Conservation (phyloP, 2,329 filamentous ascomycete genomes). For the Microsporum canis region DNA sequence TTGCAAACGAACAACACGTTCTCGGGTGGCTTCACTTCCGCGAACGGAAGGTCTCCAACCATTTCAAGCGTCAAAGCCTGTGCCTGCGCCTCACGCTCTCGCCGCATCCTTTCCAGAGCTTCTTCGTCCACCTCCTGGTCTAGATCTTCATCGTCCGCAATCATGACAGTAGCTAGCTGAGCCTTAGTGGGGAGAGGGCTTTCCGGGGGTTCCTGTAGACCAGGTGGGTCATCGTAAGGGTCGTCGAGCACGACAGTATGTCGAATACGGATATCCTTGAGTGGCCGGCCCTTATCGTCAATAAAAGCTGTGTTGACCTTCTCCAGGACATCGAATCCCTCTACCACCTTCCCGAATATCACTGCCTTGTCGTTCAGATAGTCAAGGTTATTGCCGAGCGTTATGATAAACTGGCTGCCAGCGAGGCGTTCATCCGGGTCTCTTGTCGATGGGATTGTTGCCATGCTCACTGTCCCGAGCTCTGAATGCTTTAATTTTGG, state of each 20-base stretch:
- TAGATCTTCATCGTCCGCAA: constrained; percentile 76
- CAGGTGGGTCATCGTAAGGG: constrained; percentile 72
- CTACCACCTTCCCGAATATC: constrained; percentile 88
- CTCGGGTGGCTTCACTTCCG: constrained; percentile 92
- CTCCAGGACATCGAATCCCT: constrained; percentile 87
- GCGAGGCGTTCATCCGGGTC: constrained; percentile 75
- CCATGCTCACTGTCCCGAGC: constrained; percentile 92
- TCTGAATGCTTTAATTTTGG: constrained; percentile 81
- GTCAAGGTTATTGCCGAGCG: constrained; percentile 77
- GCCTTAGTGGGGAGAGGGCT: constrained; percentile 73
- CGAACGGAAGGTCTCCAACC: constrained; percentile 94
- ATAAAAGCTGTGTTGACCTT: constrained; percentile 86
- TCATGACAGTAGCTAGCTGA: constrained; percentile 82
- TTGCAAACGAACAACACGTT: constrained; percentile 98
- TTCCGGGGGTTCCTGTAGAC: constrained; percentile 61
- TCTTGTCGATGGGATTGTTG: constrained; percentile 64
- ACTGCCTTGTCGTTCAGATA: constrained; percentile 88
- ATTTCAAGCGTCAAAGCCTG: constrained; percentile 94
- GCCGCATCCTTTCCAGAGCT: constrained; percentile 62
- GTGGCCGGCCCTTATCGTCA: constrained; percentile 71
- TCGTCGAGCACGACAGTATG: constrained; percentile 90
- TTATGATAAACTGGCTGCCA: constrained; percentile 88
- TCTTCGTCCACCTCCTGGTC: constrained; percentile 72
- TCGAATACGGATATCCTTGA: constrained; percentile 89
- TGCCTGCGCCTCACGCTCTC: constrained; percentile 81